Percentiles rank a stretch among this genome's conserved stretches.
phyloP scores from a whole-genome alignment of 495 filamentous ascomycete genomes.

The Xanthoparmelia taractica region DNA sequence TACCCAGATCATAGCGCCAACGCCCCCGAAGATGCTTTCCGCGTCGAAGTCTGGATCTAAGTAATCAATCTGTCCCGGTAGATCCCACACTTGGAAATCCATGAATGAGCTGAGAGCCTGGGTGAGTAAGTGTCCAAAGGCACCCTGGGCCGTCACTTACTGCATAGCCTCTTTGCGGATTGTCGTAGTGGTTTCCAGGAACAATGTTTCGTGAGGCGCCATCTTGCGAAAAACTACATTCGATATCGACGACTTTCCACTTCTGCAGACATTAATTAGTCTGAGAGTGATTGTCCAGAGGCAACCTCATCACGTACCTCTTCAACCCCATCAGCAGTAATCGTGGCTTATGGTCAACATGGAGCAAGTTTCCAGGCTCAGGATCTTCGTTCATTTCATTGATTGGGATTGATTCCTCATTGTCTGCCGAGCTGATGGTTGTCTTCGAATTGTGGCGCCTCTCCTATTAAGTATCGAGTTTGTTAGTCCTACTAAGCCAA shows the following conservation, averaged over 20 bases:
- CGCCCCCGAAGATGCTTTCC: conserved; percentile 84
- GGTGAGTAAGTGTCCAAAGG: neutral
- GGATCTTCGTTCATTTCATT: neutral
- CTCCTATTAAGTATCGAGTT: neutral
- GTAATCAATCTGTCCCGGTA: conserved; percentile 88
- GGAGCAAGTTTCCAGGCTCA: conserved; percentile 1
- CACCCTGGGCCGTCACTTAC: conserved; percentile 42
- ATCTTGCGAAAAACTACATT: conserved; percentile 98
- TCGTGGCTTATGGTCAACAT: conserved; percentile 59
- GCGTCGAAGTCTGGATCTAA: conserved; percentile 79
- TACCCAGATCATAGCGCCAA: conserved; percentile 94
- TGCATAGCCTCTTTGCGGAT: conserved; percentile 91
- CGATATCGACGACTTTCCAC: conserved; percentile 94
- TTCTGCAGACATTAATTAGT: conserved; percentile 46
- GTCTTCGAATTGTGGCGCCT: neutral
- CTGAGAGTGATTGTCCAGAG: neutral
- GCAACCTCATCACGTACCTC: conserved; percentile 49
- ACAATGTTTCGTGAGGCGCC: conserved; percentile 87
- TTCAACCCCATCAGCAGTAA: conserved; percentile 92
- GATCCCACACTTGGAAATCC: conserved; percentile 98
- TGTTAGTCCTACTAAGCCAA: neutral
- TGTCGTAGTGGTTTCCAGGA: conserved; percentile 83
- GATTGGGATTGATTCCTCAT: neutral
- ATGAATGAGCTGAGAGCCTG: conserved; percentile 69
- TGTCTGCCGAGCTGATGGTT: neutral